Evolutionary conservation across 352 stramenopile species (phyloP).

Genomic region (Thalassiosira exigua): DNA sequence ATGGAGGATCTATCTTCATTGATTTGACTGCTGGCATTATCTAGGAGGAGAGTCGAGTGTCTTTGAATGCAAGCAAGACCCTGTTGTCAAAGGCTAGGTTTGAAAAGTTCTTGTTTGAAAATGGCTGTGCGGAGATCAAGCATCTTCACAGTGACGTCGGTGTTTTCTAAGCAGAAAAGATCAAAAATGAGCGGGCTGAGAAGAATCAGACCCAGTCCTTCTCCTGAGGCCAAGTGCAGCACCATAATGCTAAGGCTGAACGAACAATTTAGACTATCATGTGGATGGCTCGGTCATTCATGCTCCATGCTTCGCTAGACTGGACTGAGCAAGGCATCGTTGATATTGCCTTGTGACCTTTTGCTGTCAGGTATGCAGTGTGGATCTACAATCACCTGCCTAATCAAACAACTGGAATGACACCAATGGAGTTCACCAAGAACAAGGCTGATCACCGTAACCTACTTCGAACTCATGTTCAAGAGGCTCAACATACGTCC

Average conservation of each 20-base stretch:
- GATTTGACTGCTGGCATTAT: constrained; percentile 24
- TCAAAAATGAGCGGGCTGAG: background rate
- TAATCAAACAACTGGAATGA: constrained; percentile 24
- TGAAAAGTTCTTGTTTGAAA: background rate
- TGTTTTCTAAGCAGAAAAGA: constrained; percentile 6
- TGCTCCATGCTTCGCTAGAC: constrained; percentile 43
- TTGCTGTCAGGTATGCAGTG: constrained; percentile 45
- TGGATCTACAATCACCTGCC: constrained; percentile 54
- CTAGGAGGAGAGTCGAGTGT: constrained; percentile 14
- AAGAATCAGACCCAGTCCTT: background rate
- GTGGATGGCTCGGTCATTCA: constrained; percentile 26
- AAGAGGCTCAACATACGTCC: constrained; percentile 64
- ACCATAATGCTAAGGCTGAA: constrained; percentile 31
- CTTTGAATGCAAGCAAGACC: constrained; percentile 12
- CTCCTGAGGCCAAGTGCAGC: background rate
- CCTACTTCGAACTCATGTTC: constrained; percentile 44
- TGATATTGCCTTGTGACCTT: constrained; percentile 34
- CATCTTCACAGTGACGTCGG: constrained; percentile 37
- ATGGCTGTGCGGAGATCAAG: background rate
- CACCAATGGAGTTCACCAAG: constrained; percentile 50
- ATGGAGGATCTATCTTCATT: constrained; percentile 48
- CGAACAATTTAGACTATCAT: constrained; percentile 36
- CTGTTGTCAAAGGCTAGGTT: constrained; percentile 22
- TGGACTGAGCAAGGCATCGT: constrained; percentile 39
- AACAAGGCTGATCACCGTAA: constrained; percentile 9